phyloP scores from a whole-genome alignment of 441 rosid genomes.

The Populus hybrid region DNA sequence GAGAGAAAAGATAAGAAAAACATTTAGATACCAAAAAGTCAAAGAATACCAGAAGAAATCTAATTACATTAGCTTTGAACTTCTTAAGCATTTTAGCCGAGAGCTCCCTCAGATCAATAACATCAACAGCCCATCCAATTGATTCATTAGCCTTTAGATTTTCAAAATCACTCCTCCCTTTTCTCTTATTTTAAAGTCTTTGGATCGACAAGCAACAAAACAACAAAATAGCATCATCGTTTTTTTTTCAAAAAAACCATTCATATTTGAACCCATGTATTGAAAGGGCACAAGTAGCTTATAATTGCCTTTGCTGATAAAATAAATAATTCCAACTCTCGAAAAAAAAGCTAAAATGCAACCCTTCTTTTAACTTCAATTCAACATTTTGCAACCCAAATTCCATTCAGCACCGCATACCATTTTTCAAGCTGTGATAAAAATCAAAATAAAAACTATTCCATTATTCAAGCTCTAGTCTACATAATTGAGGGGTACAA shows the following conservation, averaged over 20 bases:
- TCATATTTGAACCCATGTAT: neutral
- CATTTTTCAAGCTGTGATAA: neutral
- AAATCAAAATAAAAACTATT: neutral
- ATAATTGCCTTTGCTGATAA: neutral
- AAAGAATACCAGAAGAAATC: neutral
- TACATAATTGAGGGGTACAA: neutral
- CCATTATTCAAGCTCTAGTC: neutral
- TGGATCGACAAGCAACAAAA: slow-evolving; percentile 49
- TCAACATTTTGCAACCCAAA: neutral
- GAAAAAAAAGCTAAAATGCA: neutral
- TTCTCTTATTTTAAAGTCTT: slow-evolving; percentile 89
- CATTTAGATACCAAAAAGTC: slow-evolving; percentile 9
- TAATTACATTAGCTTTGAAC: slow-evolving; percentile 25
- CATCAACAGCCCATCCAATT: slow-evolving; percentile 93
- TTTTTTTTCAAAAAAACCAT: neutral
- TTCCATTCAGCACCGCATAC: neutral
- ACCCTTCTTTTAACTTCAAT: neutral
- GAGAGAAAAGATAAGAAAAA: slow-evolving; percentile 10
- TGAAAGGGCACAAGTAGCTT: neutral
- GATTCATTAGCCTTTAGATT: slow-evolving; percentile 62
- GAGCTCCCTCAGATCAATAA: slow-evolving; percentile 88
- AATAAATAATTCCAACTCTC: neutral
- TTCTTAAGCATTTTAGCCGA: slow-evolving; percentile 86
- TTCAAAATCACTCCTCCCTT: slow-evolving; percentile 79
- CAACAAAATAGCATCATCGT: neutral